These are phyloP conservation scores for Lentinula guzmanii DNA, from an alignment of 768 basidiomycete genomes.

Conservation along the genomic window DNA sequence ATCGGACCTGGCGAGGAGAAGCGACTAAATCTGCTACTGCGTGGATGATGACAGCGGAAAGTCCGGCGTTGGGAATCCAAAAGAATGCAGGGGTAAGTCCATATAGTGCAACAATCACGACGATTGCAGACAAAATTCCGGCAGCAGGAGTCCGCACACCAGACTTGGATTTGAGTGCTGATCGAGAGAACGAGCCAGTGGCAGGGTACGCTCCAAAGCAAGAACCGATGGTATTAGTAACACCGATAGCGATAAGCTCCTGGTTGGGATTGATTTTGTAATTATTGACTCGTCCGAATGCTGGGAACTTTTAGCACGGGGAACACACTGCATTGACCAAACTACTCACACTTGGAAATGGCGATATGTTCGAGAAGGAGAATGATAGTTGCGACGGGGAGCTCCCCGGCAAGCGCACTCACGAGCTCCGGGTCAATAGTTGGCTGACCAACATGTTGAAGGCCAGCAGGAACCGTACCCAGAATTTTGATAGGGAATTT, in stretches of 20 bases:
- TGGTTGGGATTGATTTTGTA: slow-evolving; percentile 95
- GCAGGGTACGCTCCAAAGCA: slow-evolving; percentile 92
- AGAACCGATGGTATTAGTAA: slow-evolving; percentile 88
- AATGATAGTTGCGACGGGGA: slow-evolving; percentile 85
- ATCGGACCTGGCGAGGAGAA: slow-evolving; percentile 54
- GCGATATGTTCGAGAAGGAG: slow-evolving; percentile 94
- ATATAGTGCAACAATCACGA: slow-evolving; percentile 92
- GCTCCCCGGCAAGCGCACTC: slow-evolving; percentile 60
- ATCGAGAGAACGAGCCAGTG: slow-evolving; percentile 98
- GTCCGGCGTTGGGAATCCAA: slow-evolving; percentile 76
- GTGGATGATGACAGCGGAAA: slow-evolving; percentile 95
- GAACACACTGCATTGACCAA: background rate
- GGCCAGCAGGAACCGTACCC: slow-evolving; percentile 77
- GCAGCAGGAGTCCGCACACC: slow-evolving; percentile 95
- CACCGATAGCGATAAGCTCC: slow-evolving; percentile 96
- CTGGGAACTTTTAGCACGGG: slow-evolving; percentile 25
- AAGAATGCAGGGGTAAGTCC: slow-evolving; percentile 90
- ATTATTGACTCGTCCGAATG: slow-evolving; percentile 90
- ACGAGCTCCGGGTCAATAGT: slow-evolving; percentile 41
- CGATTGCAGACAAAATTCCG: slow-evolving; percentile 77
- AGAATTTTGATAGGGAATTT: slow-evolving; percentile 84
- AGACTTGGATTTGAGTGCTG: slow-evolving; percentile 91
- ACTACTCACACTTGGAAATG: slow-evolving; percentile 79
- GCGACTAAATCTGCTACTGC: slow-evolving; percentile 87
- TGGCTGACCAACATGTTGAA: slow-evolving; percentile 52